A percentile compares a stretch with the other conserved stretches of the same genome.
phyloP scores from a whole-genome alignment of 108 stramenopile species.

The Bacterosira constricta region DNA sequence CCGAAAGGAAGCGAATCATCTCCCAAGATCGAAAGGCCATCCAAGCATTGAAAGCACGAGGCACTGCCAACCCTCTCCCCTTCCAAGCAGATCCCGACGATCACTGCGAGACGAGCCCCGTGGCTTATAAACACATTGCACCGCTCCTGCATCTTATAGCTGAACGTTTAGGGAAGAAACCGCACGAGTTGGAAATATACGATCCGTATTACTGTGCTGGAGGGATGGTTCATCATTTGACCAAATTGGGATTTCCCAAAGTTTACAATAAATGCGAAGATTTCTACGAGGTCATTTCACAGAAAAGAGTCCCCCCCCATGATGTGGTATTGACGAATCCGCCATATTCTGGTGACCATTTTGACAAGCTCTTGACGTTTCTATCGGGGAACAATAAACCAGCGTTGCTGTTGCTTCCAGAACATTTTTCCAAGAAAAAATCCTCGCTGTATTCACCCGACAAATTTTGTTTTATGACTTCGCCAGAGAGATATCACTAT shows the following conservation, averaged over 20 bases:
- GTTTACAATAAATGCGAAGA: slow-evolving; percentile 50
- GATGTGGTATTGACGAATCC: slow-evolving; percentile 89
- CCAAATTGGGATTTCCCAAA: slow-evolving; percentile 58
- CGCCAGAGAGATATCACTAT: slow-evolving; percentile 24
- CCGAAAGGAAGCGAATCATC: slow-evolving; percentile 16
- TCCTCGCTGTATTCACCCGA: neutral
- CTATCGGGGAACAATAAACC: slow-evolving; percentile 9
- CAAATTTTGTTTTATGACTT: slow-evolving; percentile 19
- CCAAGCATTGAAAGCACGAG: slow-evolving; percentile 7
- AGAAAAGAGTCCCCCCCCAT: slow-evolving; percentile 48
- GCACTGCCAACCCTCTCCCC: slow-evolving; percentile 6
- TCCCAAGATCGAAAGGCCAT: slow-evolving; percentile 13
- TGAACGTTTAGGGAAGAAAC: slow-evolving; percentile 40
- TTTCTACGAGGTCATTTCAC: slow-evolving; percentile 55
- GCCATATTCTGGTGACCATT: slow-evolving; percentile 82
- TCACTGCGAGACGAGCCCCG: slow-evolving; percentile 79
- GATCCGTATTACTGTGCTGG: slow-evolving; percentile 92
- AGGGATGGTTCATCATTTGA: slow-evolving; percentile 50
- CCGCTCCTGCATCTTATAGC: slow-evolving; percentile 55
- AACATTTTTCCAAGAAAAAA: slow-evolving; percentile 18
- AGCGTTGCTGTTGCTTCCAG: slow-evolving; percentile 13
- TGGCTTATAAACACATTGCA: slow-evolving; percentile 69
- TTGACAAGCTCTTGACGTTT: slow-evolving; percentile 61
- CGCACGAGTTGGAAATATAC: slow-evolving; percentile 60
- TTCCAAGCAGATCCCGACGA: slow-evolving; percentile 54